Evolutionary conservation across 2,329 filamentous ascomycete genomes (phyloP).

Genomic region (Penicillium sp.): DNA sequence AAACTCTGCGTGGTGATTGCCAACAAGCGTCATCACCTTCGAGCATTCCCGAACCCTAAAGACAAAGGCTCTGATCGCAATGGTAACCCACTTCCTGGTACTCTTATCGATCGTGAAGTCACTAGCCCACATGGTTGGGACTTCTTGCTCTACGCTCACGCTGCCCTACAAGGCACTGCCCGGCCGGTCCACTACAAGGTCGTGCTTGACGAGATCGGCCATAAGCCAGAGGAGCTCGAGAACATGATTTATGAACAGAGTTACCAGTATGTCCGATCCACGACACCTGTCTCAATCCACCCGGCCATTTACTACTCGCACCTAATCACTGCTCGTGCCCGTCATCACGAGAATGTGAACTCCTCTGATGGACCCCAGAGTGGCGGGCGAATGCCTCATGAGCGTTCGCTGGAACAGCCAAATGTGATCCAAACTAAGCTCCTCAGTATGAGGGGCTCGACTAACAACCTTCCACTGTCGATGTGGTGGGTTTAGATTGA

Average conservation of each 20-base stretch:
- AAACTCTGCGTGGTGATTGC: conserved; percentile 85
- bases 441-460: conserved; percentile 3
- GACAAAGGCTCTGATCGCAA: conserved; percentile 66
- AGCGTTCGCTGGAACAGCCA: background rate
- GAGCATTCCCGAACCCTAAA: conserved; percentile 74
- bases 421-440: background rate
- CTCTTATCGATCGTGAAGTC: conserved; percentile 82
- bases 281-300: conserved; percentile 77
- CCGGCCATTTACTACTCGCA: conserved; percentile 97
- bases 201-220: conserved; percentile 74
- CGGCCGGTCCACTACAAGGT: conserved; percentile 92
- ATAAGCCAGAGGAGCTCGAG: conserved; percentile 69
- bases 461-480: conserved; percentile 4
- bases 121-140: conserved; percentile 90
- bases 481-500: conserved; percentile 15
- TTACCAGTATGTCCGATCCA: conserved; percentile 89
- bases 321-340: conserved; percentile 77
- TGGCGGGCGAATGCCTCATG: conserved; percentile 31
- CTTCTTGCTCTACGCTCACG: conserved; percentile 72
- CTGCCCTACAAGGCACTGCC: conserved; percentile 90
- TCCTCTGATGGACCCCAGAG: conserved; percentile 42
- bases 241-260: conserved; percentile 92
- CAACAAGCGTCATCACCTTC: conserved; percentile 91
- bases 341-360: conserved; percentile 65
- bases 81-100: conserved; percentile 80